These are phyloP conservation scores for Macrocybe sp. DNA, from an alignment of 1,284 basidiomycete genomes.

Conservation along the genomic window DNA sequence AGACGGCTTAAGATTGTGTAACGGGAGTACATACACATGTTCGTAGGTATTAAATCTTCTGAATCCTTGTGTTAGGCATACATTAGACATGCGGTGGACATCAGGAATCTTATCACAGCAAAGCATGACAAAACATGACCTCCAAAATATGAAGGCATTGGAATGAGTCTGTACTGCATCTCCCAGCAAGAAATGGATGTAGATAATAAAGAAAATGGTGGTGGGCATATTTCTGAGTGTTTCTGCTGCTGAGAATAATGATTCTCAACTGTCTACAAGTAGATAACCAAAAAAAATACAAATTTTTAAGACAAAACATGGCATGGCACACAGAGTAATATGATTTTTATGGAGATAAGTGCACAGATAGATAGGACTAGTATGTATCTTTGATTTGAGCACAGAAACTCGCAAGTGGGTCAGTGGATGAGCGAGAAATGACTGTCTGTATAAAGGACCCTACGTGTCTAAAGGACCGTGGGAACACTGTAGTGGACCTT, in stretches of 20 bases:
- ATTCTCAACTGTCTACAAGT: no score
- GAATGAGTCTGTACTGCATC: neutral
- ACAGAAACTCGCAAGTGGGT: neutral
- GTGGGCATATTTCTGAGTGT: neutral
- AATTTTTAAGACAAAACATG: neutral
- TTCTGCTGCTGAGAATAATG: neutral
- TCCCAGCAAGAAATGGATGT: neutral
- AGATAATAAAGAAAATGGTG: neutral
- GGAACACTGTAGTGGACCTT: neutral
- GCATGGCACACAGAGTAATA: neutral
- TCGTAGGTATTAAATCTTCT: neutral
- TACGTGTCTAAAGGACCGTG: neutral
- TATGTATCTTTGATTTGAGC: neutral
- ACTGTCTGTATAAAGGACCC: neutral
- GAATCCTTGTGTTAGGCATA: neutral
- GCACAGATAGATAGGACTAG: neutral
- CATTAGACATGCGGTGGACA: neutral
- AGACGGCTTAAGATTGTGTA: neutral
- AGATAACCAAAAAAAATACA: neutral
- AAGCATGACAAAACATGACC: neutral
- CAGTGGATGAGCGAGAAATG: neutral
- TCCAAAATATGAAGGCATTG: neutral
- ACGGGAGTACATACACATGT: neutral
- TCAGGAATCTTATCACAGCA: neutral
- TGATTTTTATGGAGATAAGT: neutral